Base-by-base conservation (phyloP, 169 alveolate genomes). In the Plasmodium fragile region DNA sequence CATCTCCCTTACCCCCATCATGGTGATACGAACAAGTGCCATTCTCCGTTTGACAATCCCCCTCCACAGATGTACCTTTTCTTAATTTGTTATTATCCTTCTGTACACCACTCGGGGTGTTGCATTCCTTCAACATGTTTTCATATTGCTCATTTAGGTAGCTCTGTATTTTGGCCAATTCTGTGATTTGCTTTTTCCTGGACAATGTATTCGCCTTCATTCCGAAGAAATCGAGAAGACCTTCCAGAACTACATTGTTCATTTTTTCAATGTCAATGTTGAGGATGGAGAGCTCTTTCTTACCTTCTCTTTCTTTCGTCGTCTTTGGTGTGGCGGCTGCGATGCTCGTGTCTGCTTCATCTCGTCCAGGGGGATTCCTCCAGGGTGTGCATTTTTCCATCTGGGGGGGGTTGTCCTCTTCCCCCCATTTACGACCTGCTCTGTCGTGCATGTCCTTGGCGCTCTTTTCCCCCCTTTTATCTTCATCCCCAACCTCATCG, bases 151-250 rank as follows among this genome's bases (percentile, higher is more conserved):
- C 82, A 30, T 59, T 55, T 78, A 89, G 72, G 70, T 89, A 89
- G 13, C 49, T 79, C 32, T 89, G 94, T 89, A 89, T 89, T 78
- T 43, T 78, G 30, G 18, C 65, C 49, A 89, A 59, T 22, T 89
- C 94, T 8, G 25, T 78, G 49, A 89, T 79, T 36, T 55, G n/a
- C 32, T 59, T 89, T 65, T 89, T 89, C 30, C 94, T 78, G 2
- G 94, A 79, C 7, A 89, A 52, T 5, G 71, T 77, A 22, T 78
- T 89, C 25, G 82, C 59, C 49, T 89, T 89, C 25, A 89, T 78
- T 4, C 94, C 94, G 7, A 89, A 89, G 6, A 89, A 89, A 7
- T 89, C 82, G 90, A 89, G 77, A 30, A 89, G 41, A 0, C 89
- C 94, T 10, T 89, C 94, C 7, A 89, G 75, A 18, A 89, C 82